Conservation (phyloP, 768 basidiomycete genomes). For the Plicaturopsis crispa region DNA sequence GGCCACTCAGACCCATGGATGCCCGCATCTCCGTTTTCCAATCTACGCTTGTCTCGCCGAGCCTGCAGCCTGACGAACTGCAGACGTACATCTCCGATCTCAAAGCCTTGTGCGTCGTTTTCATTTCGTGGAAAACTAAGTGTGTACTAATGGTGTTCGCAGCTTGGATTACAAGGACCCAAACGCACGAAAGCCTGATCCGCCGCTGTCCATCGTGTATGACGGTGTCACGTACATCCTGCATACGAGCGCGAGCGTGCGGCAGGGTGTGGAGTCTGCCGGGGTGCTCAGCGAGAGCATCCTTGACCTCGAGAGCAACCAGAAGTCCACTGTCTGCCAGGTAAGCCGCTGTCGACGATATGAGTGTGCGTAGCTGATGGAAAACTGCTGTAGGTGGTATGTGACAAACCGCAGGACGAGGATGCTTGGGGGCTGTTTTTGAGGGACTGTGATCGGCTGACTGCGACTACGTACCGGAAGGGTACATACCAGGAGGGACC, state of each 20-base stretch:
- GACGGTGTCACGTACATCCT: slow-evolving; percentile 37
- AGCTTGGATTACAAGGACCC: slow-evolving; percentile 26
- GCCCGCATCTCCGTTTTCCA: slow-evolving; percentile 39
- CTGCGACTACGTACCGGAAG: slow-evolving; percentile 21
- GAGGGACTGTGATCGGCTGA: slow-evolving; percentile 34
- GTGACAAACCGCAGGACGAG: too few relatives aligned
- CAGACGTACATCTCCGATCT: slow-evolving; percentile 32
- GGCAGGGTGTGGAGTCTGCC: slow-evolving; percentile 29
- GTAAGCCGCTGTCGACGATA: too few relatives aligned
- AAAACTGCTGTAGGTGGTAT: too few relatives aligned
- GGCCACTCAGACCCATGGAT: slow-evolving; percentile 43
- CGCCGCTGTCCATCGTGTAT: slow-evolving; percentile 35
- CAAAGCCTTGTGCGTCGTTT: slow-evolving; percentile 32
- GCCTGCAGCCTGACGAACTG: slow-evolving; percentile 33
- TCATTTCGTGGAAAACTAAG: not conserved
- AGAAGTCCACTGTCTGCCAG: slow-evolving; percentile 45
- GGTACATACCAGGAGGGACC: too few relatives aligned
- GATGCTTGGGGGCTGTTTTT: slow-evolving; percentile 40
- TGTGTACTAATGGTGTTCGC: slow-evolving; percentile 5
- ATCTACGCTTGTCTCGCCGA: slow-evolving; percentile 15
- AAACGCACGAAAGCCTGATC: slow-evolving; percentile 30
- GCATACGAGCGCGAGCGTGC: slow-evolving; percentile 37
- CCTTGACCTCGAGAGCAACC: slow-evolving; percentile 46
- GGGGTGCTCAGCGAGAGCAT: slow-evolving; percentile 36
- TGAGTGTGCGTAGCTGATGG: too few relatives aligned